Percentiles rank a stretch among this genome's conserved stretches.
Evolutionary conservation across 2,329 filamentous ascomycete genomes (phyloP).

Genomic region (Ilyonectria mors-panacis): DNA sequence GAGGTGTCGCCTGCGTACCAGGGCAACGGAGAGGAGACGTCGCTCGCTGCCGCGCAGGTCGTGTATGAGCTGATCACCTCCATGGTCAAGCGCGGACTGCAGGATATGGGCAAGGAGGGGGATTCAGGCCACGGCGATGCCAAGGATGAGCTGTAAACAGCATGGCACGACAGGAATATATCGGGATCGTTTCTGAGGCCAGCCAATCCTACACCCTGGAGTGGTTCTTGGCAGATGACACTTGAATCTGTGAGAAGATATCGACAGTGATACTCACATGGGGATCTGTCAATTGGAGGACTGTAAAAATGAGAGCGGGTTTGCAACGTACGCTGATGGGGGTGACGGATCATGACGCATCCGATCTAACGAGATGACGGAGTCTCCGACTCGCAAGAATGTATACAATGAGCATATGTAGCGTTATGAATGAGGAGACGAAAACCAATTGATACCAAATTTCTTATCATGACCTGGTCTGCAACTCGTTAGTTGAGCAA

Average conservation of each 20-base stretch:
- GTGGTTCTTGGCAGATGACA: background rate
- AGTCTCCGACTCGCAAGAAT: background rate
- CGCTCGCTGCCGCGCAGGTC: conserved; percentile 86
- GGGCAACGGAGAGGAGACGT: conserved; percentile 83
- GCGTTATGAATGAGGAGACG: background rate
- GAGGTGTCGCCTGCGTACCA: conserved; percentile 90
- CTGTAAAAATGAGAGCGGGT: background rate
- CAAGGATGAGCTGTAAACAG: conserved; percentile 54
- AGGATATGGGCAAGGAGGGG: conserved; percentile 55
- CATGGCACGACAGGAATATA: background rate
- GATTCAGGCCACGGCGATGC: conserved; percentile 35
- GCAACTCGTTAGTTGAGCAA: background rate
- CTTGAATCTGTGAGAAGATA: background rate
- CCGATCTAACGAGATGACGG: background rate
- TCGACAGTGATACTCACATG: background rate
- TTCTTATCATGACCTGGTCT: conserved; percentile 13
- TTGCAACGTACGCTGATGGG: background rate
- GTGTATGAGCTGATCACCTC: conserved; percentile 88
- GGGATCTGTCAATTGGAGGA: background rate
- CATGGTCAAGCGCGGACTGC: conserved; percentile 71
- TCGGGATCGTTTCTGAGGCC: background rate
- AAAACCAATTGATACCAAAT: conserved; percentile 10
- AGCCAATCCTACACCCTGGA: background rate
- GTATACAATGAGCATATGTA: conserved; percentile 5
- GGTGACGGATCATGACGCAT: background rate